phyloP scores from a whole-genome alignment of 78 protist genomes.

The Mastigamoeba balamuthi region DNA sequence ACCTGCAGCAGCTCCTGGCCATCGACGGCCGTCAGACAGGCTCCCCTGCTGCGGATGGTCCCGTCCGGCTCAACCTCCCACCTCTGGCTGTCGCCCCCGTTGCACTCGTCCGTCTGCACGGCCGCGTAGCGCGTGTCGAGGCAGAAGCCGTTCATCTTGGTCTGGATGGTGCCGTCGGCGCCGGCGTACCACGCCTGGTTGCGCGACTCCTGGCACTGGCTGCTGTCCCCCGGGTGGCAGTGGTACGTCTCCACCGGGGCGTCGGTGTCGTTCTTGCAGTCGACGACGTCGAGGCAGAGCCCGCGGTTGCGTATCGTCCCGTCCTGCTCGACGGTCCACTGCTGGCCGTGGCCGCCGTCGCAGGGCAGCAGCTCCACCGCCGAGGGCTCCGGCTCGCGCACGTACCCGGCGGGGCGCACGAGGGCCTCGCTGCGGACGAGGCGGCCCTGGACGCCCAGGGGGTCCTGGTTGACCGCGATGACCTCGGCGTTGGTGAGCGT shows the following conservation, averaged over 20 bases:
- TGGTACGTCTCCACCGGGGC: too few species aligned
- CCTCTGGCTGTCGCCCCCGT: neutral
- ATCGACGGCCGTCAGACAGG: neutral
- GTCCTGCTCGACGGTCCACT: neutral
- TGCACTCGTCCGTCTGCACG: too few species aligned
- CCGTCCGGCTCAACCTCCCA: neutral
- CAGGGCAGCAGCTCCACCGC: neutral
- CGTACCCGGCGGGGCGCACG: neutral
- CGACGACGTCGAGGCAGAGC: neutral
- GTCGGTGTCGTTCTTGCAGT: too few species aligned
- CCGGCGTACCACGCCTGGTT: too few species aligned
- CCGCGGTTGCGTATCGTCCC: neutral
- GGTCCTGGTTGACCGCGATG: slow-evolving; percentile 54
- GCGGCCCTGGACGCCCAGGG: slow-evolving; percentile 47
- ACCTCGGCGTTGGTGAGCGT: slow-evolving; percentile 36
- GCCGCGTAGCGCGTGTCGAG: too few species aligned
- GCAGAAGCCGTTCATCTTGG: too few species aligned
- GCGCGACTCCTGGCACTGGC: too few species aligned
- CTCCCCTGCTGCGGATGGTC: neutral
- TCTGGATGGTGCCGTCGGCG: too few species aligned
- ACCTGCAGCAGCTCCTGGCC: neutral
- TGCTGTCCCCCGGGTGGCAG: too few species aligned
- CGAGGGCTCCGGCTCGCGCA: neutral
- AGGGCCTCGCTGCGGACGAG: neutral
- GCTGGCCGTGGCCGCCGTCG: neutral